Conservation (phyloP, 2,329 filamentous ascomycete genomes). For the Leptographium galeiforme region DNA sequence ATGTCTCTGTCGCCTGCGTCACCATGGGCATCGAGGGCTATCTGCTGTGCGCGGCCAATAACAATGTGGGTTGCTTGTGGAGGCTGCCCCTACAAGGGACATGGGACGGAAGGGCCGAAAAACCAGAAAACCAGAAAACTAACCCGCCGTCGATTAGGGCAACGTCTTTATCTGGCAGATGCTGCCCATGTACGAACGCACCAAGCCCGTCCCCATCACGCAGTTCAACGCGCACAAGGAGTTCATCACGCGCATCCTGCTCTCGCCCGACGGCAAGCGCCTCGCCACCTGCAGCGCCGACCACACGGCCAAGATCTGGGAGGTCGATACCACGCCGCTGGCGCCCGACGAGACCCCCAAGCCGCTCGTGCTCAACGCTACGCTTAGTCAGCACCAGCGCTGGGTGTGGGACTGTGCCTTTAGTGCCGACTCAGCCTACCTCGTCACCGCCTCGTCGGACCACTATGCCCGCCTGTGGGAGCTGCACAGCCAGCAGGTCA, state of each 20-base stretch:
- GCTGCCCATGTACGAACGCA: conserved; percentile 68
- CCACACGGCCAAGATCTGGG: conserved; percentile 93
- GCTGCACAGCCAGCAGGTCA: conserved; percentile 72
- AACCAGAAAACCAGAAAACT: no score
- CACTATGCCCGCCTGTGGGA: conserved; percentile 92
- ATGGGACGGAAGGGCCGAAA: no score
- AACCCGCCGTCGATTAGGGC: conserved; percentile 44
- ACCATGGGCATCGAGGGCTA: conserved; percentile 92
- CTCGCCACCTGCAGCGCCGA: conserved; percentile 88
- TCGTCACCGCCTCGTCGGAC: conserved; percentile 86
- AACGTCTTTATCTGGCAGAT: conserved; percentile 97
- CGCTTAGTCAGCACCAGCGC: conserved; percentile 77
- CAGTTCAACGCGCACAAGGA: conserved; percentile 85
- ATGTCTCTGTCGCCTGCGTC: conserved; percentile 84
- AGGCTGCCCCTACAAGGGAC: background rate
- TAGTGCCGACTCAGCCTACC: conserved; percentile 80
- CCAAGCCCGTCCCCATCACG: conserved; percentile 72
- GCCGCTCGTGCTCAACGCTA: conserved; percentile 71
- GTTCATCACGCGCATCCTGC: conserved; percentile 81
- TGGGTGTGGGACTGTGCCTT: conserved; percentile 99
- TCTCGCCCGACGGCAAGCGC: conserved; percentile 88
- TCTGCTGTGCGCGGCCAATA: conserved; percentile 86
- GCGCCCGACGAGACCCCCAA: conserved; percentile 29
- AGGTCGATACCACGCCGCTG: conserved; percentile 56
- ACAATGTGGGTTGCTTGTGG: conserved; percentile 53